These are phyloP conservation scores for Corallochytrium limacisporum DNA, from an alignment of 78 protist species.

Conservation along the genomic window DNA sequence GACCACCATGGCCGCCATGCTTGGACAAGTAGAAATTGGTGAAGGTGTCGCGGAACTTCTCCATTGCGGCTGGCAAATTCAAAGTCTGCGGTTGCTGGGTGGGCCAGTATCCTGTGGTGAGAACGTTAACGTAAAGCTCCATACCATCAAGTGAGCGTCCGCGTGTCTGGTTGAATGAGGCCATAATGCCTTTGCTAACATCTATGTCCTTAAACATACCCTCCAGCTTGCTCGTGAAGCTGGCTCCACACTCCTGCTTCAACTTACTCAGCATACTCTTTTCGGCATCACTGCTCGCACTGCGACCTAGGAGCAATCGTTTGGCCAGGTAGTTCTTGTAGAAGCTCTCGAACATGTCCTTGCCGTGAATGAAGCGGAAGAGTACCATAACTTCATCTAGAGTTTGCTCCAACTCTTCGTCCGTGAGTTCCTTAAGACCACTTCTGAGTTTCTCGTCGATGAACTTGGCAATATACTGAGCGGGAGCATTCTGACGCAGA, in stretches of 20 bases:
- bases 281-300: slow-evolving; percentile 69
- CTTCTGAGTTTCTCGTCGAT: slow-evolving; percentile 51
- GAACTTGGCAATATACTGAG: slow-evolving; percentile 53
- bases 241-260: slow-evolving; percentile 74
- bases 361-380: slow-evolving; percentile 67
- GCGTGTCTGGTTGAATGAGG: slow-evolving; percentile 12
- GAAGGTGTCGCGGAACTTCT: no score
- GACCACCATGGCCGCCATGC: no score
- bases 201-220: slow-evolving; percentile 91
- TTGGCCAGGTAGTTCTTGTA: slow-evolving; percentile 81
- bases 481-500: no score
- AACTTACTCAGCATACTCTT: slow-evolving; percentile 67
- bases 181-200: slow-evolving; percentile 39
- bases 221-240: slow-evolving; percentile 76
- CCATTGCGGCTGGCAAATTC: no score
- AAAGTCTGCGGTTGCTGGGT: slow-evolving; percentile 26
- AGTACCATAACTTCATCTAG: slow-evolving; percentile 47
- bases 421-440: slow-evolving; percentile 21
- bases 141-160: not conserved
- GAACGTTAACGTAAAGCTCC: slow-evolving; percentile 61
- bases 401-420: slow-evolving; percentile 6
- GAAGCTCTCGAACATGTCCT: slow-evolving; percentile 94
- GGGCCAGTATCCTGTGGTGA: slow-evolving; percentile 80
- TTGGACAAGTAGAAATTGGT: no score
- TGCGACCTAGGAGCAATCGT: slow-evolving; percentile 68